Evolutionary conservation across 441 rosid genomes (phyloP).

Genomic region (Pelargonium cotyledonis): DNA sequence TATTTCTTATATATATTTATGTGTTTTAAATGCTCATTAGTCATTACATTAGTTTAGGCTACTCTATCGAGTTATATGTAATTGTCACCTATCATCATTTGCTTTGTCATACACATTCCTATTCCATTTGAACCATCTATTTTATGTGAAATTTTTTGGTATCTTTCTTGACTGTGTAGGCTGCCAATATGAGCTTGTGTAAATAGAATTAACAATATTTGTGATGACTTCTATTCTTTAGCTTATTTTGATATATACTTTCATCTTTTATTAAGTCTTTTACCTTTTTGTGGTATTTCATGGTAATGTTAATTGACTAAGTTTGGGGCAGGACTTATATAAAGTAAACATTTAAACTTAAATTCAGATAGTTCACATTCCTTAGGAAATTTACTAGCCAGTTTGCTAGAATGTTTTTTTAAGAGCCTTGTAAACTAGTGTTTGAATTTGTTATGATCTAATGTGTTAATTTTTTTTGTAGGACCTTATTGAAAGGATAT

Average conservation of each 20-base stretch:
- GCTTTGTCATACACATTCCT: background rate
- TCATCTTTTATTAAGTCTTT: background rate
- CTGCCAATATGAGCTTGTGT: conserved; percentile 1
- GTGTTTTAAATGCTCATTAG: background rate
- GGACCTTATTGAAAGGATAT: conserved; percentile 89
- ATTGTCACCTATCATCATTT: conserved; percentile 6
- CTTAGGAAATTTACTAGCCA: background rate
- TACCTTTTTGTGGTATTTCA: background rate
- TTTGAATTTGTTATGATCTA: conserved; percentile 9
- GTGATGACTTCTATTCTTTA: background rate
- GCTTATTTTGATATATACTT: background rate
- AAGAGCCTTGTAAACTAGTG: background rate
- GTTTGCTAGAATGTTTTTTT: background rate
- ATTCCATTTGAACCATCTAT: conserved; percentile 5
- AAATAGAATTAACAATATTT: background rate
- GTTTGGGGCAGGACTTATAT: background rate
- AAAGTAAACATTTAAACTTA: background rate
- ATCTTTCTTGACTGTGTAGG: background rate
- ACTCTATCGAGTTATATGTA: background rate
- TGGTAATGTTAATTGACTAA: background rate
- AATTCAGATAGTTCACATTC: background rate
- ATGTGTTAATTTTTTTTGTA: conserved; percentile 27
- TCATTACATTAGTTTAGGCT: background rate
- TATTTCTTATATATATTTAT: background rate
- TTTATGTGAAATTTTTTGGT: background rate